Base-by-base conservation (phyloP, 495 filamentous ascomycete genomes). In the Penicillium psychrofluorescens region DNA sequence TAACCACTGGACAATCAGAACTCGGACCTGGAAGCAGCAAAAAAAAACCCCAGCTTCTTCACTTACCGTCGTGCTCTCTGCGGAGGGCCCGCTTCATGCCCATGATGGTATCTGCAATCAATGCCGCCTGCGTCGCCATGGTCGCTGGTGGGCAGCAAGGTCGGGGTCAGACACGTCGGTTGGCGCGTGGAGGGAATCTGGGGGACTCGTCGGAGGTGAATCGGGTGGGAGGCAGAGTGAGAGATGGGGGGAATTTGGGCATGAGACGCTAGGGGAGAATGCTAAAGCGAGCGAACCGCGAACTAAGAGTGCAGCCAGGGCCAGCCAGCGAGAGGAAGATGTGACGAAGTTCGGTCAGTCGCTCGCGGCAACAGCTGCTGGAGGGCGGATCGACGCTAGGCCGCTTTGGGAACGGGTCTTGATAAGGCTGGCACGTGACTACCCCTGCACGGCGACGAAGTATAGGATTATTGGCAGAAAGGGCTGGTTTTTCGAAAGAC, bases 51-150 rank as follows among this genome's bases (percentile, higher is more conserved):
- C 22, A 35, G 22, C 22, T 35, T 6, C 31, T 15, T 40, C 11
- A 53, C 68, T 44, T 61, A 84, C 80, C 75, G 13, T 83, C 77
- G 51, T 75, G 67, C 54, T 79, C 75, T 52, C 76, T 73, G 52
- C 76, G 77, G 44, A 87, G 59, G 22, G 83, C 80, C 58, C 78
- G 77, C 60, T 89, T 88, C 83, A 91, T 85, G 39, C 72, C 82
- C 46, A 78, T 67, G 49, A 90, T 86, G 4, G 83, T 88, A 50
- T 87, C 84, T 36, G 77, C 75, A 50, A 88, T 83, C 48, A 83
- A 59, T 38, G 76, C 73, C 51, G 80, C 80, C 59, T 88, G 84
- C 47, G 81, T 73, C 49, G 85, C 75, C 86, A 90, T 91, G 55
- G 56, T 63, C 64, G 46, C 36, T 41, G 47, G 49, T 57, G 40